Evolutionary conservation across 2,329 filamentous ascomycete genomes (phyloP).

Genomic region (Pseudogymnoascus sp.): DNA sequence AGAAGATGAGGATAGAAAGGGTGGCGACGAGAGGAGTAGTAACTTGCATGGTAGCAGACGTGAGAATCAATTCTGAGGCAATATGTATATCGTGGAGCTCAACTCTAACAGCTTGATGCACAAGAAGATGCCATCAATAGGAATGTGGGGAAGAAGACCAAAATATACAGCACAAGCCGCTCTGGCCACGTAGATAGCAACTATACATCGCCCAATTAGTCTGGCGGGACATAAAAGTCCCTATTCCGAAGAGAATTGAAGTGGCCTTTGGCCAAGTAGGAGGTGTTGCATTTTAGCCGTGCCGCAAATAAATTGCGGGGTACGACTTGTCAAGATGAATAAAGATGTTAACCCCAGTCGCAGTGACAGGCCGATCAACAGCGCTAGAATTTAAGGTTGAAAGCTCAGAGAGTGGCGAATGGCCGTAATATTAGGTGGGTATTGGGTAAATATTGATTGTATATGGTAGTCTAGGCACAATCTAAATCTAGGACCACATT

Average conservation of each 20-base stretch:
- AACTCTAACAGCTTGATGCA: background rate
- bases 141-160: background rate
- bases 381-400: conserved; percentile 1
- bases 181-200: conserved; percentile 3
- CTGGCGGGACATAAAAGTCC: background rate
- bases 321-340: background rate
- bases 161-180: background rate
- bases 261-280: background rate
- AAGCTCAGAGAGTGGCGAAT: background rate
- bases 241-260: background rate
- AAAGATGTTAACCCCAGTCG: background rate
- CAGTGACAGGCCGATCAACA: background rate
- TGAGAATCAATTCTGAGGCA: background rate
- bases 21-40: background rate
- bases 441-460: background rate
- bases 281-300: background rate
- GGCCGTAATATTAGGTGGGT: background rate
- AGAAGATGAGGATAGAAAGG: background rate
- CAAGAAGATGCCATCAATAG: background rate
- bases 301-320: conserved; percentile 2
- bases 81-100: background rate
- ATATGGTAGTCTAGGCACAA: background rate
- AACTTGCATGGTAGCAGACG: background rate
- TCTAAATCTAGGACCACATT: background rate
- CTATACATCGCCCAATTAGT: background rate